These are phyloP conservation scores for Dimargaris verticillata DNA, from an alignment of 192 early-diverging fungal species.

Conservation along the genomic window DNA sequence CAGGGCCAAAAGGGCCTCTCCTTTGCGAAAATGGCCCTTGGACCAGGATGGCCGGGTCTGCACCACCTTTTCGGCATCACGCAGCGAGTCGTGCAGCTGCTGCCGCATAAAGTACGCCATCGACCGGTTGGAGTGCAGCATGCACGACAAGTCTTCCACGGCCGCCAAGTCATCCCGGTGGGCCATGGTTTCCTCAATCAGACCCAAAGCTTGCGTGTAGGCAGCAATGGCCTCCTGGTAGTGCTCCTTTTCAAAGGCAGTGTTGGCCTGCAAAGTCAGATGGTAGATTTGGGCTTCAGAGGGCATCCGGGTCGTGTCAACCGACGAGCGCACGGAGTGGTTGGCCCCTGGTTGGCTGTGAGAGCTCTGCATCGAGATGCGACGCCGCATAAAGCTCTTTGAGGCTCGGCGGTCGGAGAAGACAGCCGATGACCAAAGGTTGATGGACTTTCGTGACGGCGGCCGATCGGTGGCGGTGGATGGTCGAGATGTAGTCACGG, in stretches of 20 bases:
- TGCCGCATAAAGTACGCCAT: slow-evolving; percentile 22
- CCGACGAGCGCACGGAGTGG: background rate
- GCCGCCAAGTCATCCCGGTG: slow-evolving; percentile 15
- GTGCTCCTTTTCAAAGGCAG: slow-evolving; percentile 30
- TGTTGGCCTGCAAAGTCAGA: slow-evolving; percentile 32
- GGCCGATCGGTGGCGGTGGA: background rate
- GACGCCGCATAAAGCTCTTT: background rate
- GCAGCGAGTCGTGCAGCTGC: slow-evolving; percentile 17
- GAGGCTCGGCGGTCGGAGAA: background rate
- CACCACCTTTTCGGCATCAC: slow-evolving; percentile 17
- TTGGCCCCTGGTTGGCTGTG: background rate
- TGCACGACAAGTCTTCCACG: slow-evolving; percentile 15
- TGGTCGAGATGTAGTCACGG: background rate
- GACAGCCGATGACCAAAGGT: background rate
- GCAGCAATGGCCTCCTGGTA: slow-evolving; percentile 32
- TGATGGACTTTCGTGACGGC: background rate
- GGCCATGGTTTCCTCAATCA: slow-evolving; percentile 16
- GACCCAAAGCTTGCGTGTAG: slow-evolving; percentile 27
- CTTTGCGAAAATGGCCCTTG: slow-evolving; percentile 46
- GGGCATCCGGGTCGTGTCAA: background rate
- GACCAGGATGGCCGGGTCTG: slow-evolving; percentile 21
- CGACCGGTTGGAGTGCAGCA: slow-evolving; percentile 25
- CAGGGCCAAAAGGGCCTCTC: slow-evolving; percentile 35
- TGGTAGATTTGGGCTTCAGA: slow-evolving; percentile 17
- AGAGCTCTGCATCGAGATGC: background rate